Evolutionary conservation across 148 eudicot genomes (phyloP).

Genomic region (Spergularia bocconei): DNA sequence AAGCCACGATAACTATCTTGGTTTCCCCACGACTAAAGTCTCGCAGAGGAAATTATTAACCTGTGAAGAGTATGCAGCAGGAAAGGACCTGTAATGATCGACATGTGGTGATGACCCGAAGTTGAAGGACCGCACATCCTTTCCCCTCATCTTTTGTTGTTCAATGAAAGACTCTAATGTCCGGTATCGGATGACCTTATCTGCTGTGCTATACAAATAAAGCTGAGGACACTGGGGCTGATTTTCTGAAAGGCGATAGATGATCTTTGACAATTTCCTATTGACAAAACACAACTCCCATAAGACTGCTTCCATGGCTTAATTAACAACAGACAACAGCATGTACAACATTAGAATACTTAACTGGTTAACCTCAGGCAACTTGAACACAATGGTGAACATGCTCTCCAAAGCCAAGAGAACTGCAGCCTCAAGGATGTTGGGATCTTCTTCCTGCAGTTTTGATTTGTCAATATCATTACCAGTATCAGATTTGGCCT

Average conservation of each 20-base stretch:
- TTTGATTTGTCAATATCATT: conserved; percentile 22
- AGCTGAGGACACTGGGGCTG: conserved; percentile 91
- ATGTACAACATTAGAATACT: conserved; percentile 29
- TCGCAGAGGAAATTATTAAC: conserved; percentile 53
- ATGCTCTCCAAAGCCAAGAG: conserved; percentile 60
- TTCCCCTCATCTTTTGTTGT: conserved; percentile 66
- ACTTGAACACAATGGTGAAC: conserved; percentile 57
- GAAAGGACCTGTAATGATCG: conserved; percentile 83
- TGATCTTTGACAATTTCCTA: conserved; percentile 64
- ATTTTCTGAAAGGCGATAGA: conserved; percentile 41
- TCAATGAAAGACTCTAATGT: conserved; percentile 67
- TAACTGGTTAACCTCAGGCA: conserved; percentile 65
- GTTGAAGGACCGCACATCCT: conserved; percentile 52
- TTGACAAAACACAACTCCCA: conserved; percentile 18
- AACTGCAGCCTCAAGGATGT: conserved; percentile 44
- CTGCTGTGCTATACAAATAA: conserved; percentile 86
- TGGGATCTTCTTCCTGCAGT: conserved; percentile 42
- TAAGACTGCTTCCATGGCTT: conserved; percentile 10
- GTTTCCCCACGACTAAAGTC: conserved; percentile 28
- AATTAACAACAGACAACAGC: background rate
- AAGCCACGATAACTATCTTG: background rate
- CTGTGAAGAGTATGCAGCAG: conserved; percentile 52
- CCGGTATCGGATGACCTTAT: conserved; percentile 64
- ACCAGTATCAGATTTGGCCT: conserved; percentile 27
- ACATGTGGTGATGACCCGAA: conserved; percentile 86